phyloP scores from a whole-genome alignment of 2,329 filamentous ascomycete genomes.

The Colletotrichum cordylinicola region DNA sequence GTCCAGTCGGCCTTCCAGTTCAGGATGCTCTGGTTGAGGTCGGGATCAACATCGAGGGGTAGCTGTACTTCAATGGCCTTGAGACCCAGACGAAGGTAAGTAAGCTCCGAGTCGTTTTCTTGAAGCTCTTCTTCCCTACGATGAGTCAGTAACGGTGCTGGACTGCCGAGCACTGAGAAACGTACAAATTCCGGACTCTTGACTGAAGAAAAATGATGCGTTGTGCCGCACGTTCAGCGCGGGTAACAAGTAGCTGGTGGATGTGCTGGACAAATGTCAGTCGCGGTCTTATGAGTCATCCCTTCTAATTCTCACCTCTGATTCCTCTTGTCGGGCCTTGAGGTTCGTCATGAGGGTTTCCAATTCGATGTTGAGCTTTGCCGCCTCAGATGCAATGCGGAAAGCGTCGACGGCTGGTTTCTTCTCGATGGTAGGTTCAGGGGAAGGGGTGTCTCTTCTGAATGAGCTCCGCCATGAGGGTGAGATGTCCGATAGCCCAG shows the following conservation, averaged over 20 bases:
- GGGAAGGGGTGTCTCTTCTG: constrained; percentile 27
- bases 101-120: constrained; percentile 64
- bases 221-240: constrained; percentile 62
- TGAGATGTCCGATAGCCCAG: constrained; percentile 45
- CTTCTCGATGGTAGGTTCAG: constrained; percentile 9
- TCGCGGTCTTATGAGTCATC: not conserved
- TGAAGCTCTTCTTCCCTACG: constrained; percentile 60
- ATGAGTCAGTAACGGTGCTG: constrained; percentile 9
- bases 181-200: constrained; percentile 62
- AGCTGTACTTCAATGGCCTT: constrained; percentile 68
- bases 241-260: constrained; percentile 63
- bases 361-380: constrained; percentile 57
- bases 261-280: constrained; percentile 54
- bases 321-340: constrained; percentile 62
- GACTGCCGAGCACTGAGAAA: not conserved
- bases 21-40: constrained; percentile 63
- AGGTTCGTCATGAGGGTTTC: constrained; percentile 56
- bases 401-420: constrained; percentile 36
- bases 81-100: constrained; percentile 66
- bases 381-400: constrained; percentile 41
- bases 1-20: constrained; percentile 68
- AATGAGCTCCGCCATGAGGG: constrained; percentile 31
- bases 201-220: constrained; percentile 66
- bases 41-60: constrained; percentile 56
- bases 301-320: constrained; percentile 49